A percentile compares a stretch with the other conserved stretches of the same genome.
Conservation (phyloP, 1,284 basidiomycete genomes). For the Ustilago cynodontis region DNA sequence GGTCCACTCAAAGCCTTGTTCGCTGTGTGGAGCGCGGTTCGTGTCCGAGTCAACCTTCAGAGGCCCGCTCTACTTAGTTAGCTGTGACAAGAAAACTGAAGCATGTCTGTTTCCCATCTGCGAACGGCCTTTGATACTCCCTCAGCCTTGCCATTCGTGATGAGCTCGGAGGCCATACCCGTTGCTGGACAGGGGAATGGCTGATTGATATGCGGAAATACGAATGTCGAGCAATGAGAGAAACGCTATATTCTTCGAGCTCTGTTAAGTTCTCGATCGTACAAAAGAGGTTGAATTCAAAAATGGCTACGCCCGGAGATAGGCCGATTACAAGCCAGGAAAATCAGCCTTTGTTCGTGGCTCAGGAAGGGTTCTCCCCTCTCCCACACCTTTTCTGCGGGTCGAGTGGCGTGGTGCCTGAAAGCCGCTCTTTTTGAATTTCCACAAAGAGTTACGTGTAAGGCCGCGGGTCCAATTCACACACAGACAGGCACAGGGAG, state of each 20-base stretch:
- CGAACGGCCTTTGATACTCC: no score
- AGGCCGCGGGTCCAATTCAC: slow-evolving; percentile 12
- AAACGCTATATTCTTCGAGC: not conserved
- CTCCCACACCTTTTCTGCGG: no score
- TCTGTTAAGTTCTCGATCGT: slow-evolving; percentile 8
- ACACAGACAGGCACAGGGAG: not conserved
- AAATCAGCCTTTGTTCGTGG: no score
- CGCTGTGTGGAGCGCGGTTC: slow-evolving; percentile 22
- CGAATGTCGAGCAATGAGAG: not conserved
- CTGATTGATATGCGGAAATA: not conserved
- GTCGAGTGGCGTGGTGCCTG: no score
- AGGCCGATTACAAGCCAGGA: slow-evolving; percentile 3
- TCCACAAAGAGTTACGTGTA: not conserved
- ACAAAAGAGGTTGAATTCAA: not conserved
- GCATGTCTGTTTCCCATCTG: no score
- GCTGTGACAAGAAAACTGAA: not conserved
- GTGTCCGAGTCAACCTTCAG: slow-evolving; percentile 1
- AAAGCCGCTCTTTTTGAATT: not conserved
- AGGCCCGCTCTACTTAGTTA: not conserved
- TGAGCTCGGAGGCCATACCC: no score
- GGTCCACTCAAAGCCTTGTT: not conserved
- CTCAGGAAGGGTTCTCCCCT: no score
- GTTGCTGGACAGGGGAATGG: not conserved
- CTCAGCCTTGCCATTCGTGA: no score
- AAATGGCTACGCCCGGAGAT: not conserved